A percentile compares a stretch with the other conserved stretches of the same genome.
Evolutionary conservation across 495 filamentous ascomycete species (phyloP).

Genomic region (Talaromyces trachyspermus): DNA sequence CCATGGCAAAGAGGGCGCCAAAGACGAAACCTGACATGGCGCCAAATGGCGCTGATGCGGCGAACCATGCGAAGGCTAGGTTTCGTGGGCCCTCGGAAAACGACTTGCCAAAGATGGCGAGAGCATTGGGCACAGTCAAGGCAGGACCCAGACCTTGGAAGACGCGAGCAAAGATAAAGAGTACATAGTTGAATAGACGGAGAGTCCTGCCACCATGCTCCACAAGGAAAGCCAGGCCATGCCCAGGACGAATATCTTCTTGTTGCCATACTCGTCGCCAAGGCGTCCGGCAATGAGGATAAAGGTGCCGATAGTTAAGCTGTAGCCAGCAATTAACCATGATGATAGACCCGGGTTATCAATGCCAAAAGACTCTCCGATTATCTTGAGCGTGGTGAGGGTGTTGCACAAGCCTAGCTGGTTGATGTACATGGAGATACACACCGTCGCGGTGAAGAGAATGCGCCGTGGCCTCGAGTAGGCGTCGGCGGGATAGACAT

Average conservation of each 20-base stretch:
- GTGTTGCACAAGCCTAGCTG: not conserved
- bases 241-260: conserved; percentile 48
- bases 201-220: conserved; percentile 46
- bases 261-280: conserved; percentile 54
- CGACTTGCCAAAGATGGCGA: conserved; percentile 53
- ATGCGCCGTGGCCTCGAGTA: too few relatives aligned
- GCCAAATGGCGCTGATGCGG: conserved; percentile 52
- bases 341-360: conserved; percentile 14
- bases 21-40: conserved; percentile 44
- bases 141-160: conserved; percentile 57
- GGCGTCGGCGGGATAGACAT: too few relatives aligned
- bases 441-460: not conserved
- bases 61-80: conserved; percentile 58
- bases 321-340: conserved; percentile 54
- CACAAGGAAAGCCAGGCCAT: conserved; percentile 52
- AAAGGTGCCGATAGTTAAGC: conserved; percentile 56
- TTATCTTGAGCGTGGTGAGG: not conserved
- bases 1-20: conserved; percentile 41
- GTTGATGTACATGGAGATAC: not conserved
- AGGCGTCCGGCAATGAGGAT: conserved; percentile 55
- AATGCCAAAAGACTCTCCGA: not conserved
- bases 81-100: conserved; percentile 46
- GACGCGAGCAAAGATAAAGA: conserved; percentile 53
- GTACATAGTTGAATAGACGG: conserved; percentile 44
- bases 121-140: conserved; percentile 52